Evolutionary conservation across 164 flowering plant genomes (phyloP).

Genomic region (Echeveria elegans): DNA sequence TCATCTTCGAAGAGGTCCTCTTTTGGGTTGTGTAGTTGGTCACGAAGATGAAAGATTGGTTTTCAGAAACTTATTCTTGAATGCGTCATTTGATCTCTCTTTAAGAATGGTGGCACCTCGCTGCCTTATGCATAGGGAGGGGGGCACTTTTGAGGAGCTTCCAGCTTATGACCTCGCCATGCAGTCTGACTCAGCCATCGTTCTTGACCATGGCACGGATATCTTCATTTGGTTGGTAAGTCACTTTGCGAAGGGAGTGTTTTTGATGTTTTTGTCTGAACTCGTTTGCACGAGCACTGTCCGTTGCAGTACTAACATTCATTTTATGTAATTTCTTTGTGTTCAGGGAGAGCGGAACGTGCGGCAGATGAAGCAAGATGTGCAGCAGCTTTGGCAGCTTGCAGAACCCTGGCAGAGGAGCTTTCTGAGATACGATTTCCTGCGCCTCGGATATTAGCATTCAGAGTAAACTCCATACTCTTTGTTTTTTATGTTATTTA

Average conservation of each 20-base stretch:
- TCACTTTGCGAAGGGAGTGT: background rate
- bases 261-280: background rate
- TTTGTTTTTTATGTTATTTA: no score
- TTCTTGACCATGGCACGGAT: conserved; percentile 99
- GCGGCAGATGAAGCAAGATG: conserved; percentile 74
- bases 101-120: conserved; percentile 98
- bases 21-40: conserved; percentile 83
- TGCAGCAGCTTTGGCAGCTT: conserved; percentile 97
- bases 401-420: conserved; percentile 97
- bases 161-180: conserved; percentile 93
- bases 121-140: conserved; percentile 95
- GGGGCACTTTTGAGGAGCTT: conserved; percentile 94
- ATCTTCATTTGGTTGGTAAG: conserved; percentile 99
- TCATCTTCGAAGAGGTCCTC: conserved; percentile 89
- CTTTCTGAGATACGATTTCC: conserved; percentile 90
- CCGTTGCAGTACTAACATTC: no score
- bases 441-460: conserved; percentile 96
- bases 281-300: no score
- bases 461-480: conserved; percentile 53
- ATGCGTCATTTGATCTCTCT: conserved; percentile 89
- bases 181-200: conserved; percentile 97
- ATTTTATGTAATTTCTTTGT: background rate
- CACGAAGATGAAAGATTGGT: conserved; percentile 99
- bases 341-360: conserved; percentile 85
- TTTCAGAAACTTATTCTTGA: conserved; percentile 65